Conservation (phyloP, 495 filamentous ascomycete genomes). For the Articulospora tetracladia region DNA sequence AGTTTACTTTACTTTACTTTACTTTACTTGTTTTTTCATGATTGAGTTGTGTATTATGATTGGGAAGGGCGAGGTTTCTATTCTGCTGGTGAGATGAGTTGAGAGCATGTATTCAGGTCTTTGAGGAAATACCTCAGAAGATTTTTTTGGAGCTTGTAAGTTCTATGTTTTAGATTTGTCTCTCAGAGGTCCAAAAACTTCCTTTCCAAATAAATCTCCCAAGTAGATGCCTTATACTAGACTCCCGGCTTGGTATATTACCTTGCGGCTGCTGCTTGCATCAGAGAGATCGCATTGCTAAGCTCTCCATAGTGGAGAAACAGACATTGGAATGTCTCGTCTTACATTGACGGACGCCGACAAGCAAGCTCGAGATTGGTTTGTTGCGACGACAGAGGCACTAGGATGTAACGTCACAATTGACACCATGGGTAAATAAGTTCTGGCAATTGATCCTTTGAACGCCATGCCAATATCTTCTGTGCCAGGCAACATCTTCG, state of each 20-base stretch:
- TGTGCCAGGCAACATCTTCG: conserved; percentile 65
- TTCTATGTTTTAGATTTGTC: too few relatives aligned
- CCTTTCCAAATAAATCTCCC: too few relatives aligned
- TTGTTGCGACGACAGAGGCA: conserved; percentile 57
- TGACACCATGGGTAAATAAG: conserved; percentile 51
- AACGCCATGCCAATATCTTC: neutral
- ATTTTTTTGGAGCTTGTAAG: too few relatives aligned
- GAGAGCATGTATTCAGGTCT: neutral
- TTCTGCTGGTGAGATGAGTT: neutral
- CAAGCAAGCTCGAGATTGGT: conserved; percentile 72
- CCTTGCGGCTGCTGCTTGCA: neutral
- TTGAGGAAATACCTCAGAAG: too few relatives aligned
- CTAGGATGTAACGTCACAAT: conserved; percentile 60
- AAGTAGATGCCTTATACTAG: too few relatives aligned
- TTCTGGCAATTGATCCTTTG: neutral
- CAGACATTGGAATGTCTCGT: conserved; percentile 62
- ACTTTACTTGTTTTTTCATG: neutral
- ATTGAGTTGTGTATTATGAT: neutral
- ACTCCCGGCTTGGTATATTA: too few relatives aligned
- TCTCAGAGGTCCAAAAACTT: too few relatives aligned
- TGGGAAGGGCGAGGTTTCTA: neutral
- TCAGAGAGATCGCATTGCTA: neutral
- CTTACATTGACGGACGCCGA: conserved; percentile 69
- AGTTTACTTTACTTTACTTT: neutral
- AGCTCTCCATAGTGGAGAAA: conserved; percentile 39